Conservation (phyloP, 2,329 filamentous ascomycete genomes). For the Calonectria crousiana region DNA sequence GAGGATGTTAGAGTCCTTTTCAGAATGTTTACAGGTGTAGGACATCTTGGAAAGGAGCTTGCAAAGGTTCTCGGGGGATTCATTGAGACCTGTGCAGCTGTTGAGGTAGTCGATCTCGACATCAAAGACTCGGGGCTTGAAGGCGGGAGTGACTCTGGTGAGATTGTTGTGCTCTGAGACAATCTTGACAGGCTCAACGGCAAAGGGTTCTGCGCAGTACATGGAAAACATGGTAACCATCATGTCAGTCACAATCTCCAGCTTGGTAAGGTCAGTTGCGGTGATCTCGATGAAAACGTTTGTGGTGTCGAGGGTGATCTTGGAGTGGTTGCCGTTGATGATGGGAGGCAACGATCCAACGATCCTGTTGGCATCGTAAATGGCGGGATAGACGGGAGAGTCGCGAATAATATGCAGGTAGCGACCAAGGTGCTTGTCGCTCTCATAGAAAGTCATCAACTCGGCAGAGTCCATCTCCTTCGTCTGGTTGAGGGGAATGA, state of each 20-base stretch:
- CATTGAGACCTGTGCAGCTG: conserved; percentile 85
- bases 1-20: conserved; percentile 75
- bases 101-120: conserved; percentile 96
- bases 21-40: conserved; percentile 82
- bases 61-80: conserved; percentile 81
- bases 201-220: conserved; percentile 90
- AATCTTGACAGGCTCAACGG: conserved; percentile 93
- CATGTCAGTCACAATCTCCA: conserved; percentile 95
- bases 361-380: conserved; percentile 87
- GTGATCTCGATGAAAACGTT: conserved; percentile 99
- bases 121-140: conserved; percentile 80
- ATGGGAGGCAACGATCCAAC: conserved; percentile 97
- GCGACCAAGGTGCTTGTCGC: conserved; percentile 89
- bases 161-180: conserved; percentile 91
- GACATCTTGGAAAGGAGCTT: conserved; percentile 90
- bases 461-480: conserved; percentile 89
- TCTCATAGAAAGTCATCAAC: conserved; percentile 95
- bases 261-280: conserved; percentile 93
- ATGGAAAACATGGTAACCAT: conserved; percentile 97
- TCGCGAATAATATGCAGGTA: conserved; percentile 96
- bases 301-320: conserved; percentile 90
- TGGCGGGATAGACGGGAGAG: conserved; percentile 93
- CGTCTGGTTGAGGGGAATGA: conserved; percentile 90
- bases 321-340: conserved; percentile 97
- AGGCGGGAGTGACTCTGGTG: conserved; percentile 83